A percentile compares a stretch with the other conserved stretches of the same genome.
Conservation (phyloP, 1,139 yeast species). For the Sugiyamaella pinicola region DNA sequence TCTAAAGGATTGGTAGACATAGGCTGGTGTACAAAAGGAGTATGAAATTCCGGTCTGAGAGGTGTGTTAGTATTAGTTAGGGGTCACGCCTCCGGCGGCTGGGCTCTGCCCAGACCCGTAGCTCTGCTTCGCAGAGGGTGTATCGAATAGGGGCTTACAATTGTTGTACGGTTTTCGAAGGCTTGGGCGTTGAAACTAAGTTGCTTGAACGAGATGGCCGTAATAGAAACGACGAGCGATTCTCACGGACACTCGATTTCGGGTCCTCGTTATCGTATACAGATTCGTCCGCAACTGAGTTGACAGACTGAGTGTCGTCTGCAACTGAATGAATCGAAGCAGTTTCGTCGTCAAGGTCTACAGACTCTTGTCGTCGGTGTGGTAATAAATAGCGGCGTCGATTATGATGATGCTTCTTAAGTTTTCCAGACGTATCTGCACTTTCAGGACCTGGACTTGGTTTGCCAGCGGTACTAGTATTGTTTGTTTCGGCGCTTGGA, state of each 20-base stretch:
- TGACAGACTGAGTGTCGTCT: constrained; percentile 5
- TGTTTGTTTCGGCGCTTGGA: not conserved
- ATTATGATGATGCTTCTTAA: not conserved
- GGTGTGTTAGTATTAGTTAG: too few species aligned
- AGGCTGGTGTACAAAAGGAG: constrained; percentile 6
- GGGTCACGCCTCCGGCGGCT: too few species aligned
- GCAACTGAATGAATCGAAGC: constrained; percentile 1
- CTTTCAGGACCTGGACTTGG: too few species aligned
- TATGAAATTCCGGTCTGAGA: constrained; percentile 14
- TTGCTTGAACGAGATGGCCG: constrained; percentile 8
- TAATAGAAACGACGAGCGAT: not conserved
- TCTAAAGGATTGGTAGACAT: not conserved
- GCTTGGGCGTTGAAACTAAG: not conserved
- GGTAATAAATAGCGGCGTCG: constrained; percentile 6
- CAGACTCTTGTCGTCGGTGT: not conserved
- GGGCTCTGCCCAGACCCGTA: too few species aligned
- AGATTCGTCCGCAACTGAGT: not conserved
- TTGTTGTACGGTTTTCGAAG: constrained; percentile 6
- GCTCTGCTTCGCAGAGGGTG: too few species aligned
- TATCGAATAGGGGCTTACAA: constrained; percentile 7
- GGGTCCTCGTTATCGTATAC: constrained; percentile 19
- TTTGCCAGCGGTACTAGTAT: not conserved
- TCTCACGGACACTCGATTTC: constrained; percentile 15
- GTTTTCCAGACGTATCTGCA: too few species aligned
- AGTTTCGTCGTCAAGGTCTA: constrained; percentile 10